Evolutionary conservation across 169 alveolate genomes (phyloP).

Genomic region (Plasmodium ovale): DNA sequence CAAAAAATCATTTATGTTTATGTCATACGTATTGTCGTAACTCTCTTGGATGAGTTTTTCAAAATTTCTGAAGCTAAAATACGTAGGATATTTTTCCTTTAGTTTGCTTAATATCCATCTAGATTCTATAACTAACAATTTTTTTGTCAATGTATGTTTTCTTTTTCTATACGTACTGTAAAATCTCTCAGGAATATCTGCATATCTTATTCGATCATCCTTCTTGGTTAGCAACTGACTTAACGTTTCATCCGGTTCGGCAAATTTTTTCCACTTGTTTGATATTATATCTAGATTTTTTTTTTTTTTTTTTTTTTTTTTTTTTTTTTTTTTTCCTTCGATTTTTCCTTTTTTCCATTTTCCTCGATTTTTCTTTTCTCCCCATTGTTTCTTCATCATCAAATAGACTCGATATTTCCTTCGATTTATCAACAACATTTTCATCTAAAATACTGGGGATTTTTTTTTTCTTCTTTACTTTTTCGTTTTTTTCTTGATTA

Average conservation of each 20-base stretch:
- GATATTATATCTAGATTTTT: slow-evolving; percentile 3
- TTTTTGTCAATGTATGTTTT: slow-evolving; percentile 71
- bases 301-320: slow-evolving; percentile 23
- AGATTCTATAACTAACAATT: slow-evolving; percentile 80
- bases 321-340: slow-evolving; percentile 4
- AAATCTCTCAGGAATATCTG: slow-evolving; percentile 84
- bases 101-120: slow-evolving; percentile 81
- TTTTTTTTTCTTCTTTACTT: slow-evolving; percentile 26
- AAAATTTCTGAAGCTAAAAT: slow-evolving; percentile 78
- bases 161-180: slow-evolving; percentile 48
- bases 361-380: slow-evolving; percentile 17
- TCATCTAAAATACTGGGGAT: slow-evolving; percentile 28
- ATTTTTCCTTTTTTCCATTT: neutral
- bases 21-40: slow-evolving; percentile 77
- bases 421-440: neutral
- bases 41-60: slow-evolving; percentile 71
- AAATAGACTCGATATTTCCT: slow-evolving; percentile 1
- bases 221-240: slow-evolving; percentile 81
- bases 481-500: slow-evolving; percentile 5
- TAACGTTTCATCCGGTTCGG: slow-evolving; percentile 84
- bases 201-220: slow-evolving; percentile 78
- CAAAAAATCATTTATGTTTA: slow-evolving; percentile 45
- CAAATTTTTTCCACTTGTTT: slow-evolving; percentile 44
- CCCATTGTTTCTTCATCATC: slow-evolving; percentile 29
- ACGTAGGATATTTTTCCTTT: slow-evolving; percentile 79